A percentile compares a stretch with the other conserved stretches of the same genome.
Conservation (phyloP, 2,329 filamentous ascomycete species). For the Claviceps quebecensis region DNA sequence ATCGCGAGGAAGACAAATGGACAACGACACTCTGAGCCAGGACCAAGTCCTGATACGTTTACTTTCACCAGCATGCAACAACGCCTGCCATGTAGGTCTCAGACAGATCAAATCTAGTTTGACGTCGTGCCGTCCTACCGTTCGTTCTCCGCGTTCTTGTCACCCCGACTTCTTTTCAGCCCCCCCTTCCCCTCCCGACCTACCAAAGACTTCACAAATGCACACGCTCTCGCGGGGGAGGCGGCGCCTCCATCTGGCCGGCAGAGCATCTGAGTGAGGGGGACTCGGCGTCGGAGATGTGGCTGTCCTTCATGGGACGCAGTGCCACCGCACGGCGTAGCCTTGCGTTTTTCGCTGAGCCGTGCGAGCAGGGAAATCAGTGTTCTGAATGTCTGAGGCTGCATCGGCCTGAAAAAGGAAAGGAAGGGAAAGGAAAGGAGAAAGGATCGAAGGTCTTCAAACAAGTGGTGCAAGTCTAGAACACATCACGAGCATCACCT, state of each 20-base stretch:
- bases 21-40: too few relatives aligned
- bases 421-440: too few relatives aligned
- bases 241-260: not conserved
- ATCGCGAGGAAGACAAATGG: not conserved
- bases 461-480: constrained; percentile 1
- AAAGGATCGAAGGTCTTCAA: not conserved
- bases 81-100: not conserved
- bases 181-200: too few relatives aligned
- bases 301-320: not conserved
- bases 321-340: not conserved
- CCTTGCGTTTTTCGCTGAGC: not conserved
- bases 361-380: too few relatives aligned
- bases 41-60: too few relatives aligned
- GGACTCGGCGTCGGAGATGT: not conserved
- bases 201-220: too few relatives aligned
- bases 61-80: not conserved
- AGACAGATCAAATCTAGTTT: not conserved
- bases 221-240: not conserved
- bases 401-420: too few relatives aligned
- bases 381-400: too few relatives aligned
- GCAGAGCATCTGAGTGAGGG: not conserved
- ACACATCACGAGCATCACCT: not conserved
- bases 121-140: not conserved
- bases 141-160: not conserved
- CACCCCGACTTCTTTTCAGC: not conserved